Evolutionary conservation across 1,139 yeast genomes (phyloP).

Genomic region (Yamadazyma triangularis): DNA sequence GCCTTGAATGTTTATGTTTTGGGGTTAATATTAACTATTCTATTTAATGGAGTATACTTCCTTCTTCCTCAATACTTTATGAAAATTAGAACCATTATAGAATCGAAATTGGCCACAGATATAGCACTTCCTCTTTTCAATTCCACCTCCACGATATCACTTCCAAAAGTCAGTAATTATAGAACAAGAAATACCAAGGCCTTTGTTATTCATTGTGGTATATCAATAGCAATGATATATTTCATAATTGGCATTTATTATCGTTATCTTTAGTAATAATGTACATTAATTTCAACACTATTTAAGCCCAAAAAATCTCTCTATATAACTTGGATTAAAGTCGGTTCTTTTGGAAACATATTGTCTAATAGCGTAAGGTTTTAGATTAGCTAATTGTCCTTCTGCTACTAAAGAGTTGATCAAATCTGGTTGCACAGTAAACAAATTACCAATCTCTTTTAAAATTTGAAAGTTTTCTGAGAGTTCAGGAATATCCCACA

Average conservation of each 20-base stretch:
- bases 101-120: neutral
- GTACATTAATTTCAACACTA: slow-evolving; percentile 5
- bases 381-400: slow-evolving; percentile 70
- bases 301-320: slow-evolving; percentile 41
- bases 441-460: slow-evolving; percentile 80
- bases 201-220: neutral
- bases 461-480: slow-evolving; percentile 68
- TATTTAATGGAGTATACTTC: slow-evolving; percentile 6
- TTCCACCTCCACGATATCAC: slow-evolving; percentile 1
- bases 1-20: slow-evolving; percentile 8
- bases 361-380: slow-evolving; percentile 61
- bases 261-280: slow-evolving; percentile 4
- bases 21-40: slow-evolving; percentile 7
- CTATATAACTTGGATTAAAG: slow-evolving; percentile 53
- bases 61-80: slow-evolving; percentile 5
- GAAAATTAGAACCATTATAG: slow-evolving; percentile 1
- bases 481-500: slow-evolving; percentile 62
- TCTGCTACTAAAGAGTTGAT: slow-evolving; percentile 77
- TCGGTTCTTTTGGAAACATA: slow-evolving; percentile 72
- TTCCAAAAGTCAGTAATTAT: slow-evolving; percentile 1
- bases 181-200: slow-evolving; percentile 1
- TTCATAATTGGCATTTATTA: slow-evolving; percentile 7
- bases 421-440: slow-evolving; percentile 67
- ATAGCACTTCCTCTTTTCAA: slow-evolving; percentile 3
- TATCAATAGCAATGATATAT: neutral